Evolutionary conservation across 139 green algal genomes (phyloP).

Genomic region (Nannochloris sp.): DNA sequence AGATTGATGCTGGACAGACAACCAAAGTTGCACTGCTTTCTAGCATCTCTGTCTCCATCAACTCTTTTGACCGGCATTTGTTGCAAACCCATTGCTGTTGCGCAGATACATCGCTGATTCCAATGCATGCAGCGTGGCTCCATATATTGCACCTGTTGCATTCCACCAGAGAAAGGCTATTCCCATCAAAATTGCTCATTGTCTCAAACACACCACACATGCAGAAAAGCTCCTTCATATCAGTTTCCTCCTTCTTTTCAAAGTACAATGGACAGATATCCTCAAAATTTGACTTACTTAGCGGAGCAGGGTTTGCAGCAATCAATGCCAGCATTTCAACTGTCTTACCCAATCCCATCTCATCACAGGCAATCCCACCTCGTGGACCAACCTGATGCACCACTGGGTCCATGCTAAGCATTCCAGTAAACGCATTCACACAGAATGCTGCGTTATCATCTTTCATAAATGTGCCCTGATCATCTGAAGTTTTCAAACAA

Average conservation of each 20-base stretch:
- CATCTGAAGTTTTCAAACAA: not conserved
- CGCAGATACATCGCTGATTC: slow-evolving; percentile 15
- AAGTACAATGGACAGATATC: not conserved
- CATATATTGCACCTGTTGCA: slow-evolving; percentile 56
- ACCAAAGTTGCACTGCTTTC: slow-evolving; percentile 74
- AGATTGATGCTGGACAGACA: slow-evolving; percentile 76
- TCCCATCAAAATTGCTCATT: not conserved
- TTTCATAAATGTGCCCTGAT: not conserved
- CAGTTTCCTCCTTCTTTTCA: not conserved
- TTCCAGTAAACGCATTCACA: slow-evolving; percentile 42
- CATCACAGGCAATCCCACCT: slow-evolving; percentile 51
- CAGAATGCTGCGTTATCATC: slow-evolving; percentile 20
- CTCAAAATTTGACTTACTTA: slow-evolving; percentile 2
- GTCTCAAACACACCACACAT: not conserved
- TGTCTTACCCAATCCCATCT: slow-evolving; percentile 80
- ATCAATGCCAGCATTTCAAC: slow-evolving; percentile 86
- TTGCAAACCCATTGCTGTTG: slow-evolving; percentile 36
- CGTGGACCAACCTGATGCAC: not conserved
- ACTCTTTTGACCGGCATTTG: slow-evolving; percentile 31
- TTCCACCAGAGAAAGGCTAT: slow-evolving; percentile 35
- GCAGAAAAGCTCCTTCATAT: not conserved
- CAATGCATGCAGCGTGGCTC: slow-evolving; percentile 59
- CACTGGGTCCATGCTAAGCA: slow-evolving; percentile 15
- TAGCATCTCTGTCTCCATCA: slow-evolving; percentile 24
- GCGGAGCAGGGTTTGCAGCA: slow-evolving; percentile 39